These are phyloP conservation scores for Beauveria sp. DNA, from an alignment of 2,329 filamentous ascomycete species.

Conservation along the genomic window DNA sequence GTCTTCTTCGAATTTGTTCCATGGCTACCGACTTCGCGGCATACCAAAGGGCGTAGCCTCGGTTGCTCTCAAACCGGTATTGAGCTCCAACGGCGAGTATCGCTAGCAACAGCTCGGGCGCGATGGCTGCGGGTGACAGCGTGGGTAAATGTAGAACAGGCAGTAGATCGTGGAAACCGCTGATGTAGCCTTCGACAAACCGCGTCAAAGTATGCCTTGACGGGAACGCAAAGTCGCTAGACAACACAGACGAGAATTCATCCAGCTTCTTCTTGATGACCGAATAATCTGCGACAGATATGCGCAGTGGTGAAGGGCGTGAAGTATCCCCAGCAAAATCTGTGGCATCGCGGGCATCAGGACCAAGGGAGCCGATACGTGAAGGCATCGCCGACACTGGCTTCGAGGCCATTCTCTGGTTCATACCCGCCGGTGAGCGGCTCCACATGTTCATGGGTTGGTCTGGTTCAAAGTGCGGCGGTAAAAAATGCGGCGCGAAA, in stretches of 20 bases:
- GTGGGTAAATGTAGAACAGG: conserved; percentile 62
- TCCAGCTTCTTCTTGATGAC: conserved; percentile 51
- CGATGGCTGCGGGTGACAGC: conserved; percentile 54
- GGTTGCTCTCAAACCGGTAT: conserved; percentile 54
- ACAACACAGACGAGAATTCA: conserved; percentile 53
- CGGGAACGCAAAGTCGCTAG: conserved; percentile 58
- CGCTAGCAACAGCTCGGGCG: conserved; percentile 60
- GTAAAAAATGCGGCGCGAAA: conserved; percentile 46
- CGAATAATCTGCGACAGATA: conserved; percentile 47
- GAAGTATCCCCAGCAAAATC: conserved; percentile 25
- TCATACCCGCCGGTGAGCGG: conserved; percentile 31
- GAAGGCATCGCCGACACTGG: conserved; percentile 46
- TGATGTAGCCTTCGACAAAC: conserved; percentile 63
- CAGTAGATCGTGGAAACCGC: conserved; percentile 53
- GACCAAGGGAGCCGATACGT: conserved; percentile 45
- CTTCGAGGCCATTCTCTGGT: conserved; percentile 36
- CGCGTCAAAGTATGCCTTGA: conserved; percentile 61
- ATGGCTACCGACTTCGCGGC: conserved; percentile 50
- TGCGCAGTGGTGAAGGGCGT: conserved; percentile 34
- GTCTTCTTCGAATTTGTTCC: conserved; percentile 50
- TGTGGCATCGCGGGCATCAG: conserved; percentile 39
- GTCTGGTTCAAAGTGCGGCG: conserved; percentile 46
- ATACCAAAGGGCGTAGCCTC: conserved; percentile 54
- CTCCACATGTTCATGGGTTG: conserved; percentile 46
- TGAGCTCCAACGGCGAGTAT: conserved; percentile 61